Percentiles rank a stretch among this genome's conserved stretches.
Evolutionary conservation across 2,329 filamentous ascomycete species (phyloP).

Genomic region (Xylaria digitata): DNA sequence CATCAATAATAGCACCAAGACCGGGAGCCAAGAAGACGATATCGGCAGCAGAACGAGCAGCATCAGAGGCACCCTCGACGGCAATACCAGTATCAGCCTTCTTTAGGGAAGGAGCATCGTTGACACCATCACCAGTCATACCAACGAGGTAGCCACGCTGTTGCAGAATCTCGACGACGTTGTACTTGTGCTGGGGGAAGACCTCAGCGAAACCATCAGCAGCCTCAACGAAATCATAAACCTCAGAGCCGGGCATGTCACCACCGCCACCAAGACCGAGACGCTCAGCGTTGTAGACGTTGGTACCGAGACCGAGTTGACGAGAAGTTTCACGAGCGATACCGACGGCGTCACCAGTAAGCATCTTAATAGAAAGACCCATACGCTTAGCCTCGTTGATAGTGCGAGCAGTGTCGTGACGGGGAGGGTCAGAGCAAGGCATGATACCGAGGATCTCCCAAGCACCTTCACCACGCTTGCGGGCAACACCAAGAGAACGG

Average conservation of each 20-base stretch:
- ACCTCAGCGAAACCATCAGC: slow-evolving; percentile 95
- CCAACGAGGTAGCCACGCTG: slow-evolving; percentile 93
- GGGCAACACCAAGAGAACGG: slow-evolving; percentile 91
- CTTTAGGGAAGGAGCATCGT: slow-evolving; percentile 91
- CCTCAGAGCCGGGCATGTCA: slow-evolving; percentile 92
- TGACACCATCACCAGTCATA: slow-evolving; percentile 97
- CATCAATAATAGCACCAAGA: slow-evolving; percentile 91
- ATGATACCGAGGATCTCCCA: slow-evolving; percentile 97
- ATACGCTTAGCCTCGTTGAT: slow-evolving; percentile 90
- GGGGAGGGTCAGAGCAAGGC: slow-evolving; percentile 91
- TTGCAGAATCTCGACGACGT: slow-evolving; percentile 92
- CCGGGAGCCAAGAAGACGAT: slow-evolving; percentile 94
- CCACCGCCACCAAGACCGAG: slow-evolving; percentile 90
- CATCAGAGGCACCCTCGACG: slow-evolving; percentile 90
- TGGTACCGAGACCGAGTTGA: slow-evolving; percentile 90
- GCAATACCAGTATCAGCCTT: slow-evolving; percentile 97
- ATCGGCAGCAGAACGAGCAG: slow-evolving; percentile 89
- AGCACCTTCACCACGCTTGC: slow-evolving; percentile 81
- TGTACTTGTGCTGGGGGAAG: slow-evolving; percentile 95
- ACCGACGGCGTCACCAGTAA: slow-evolving; percentile 93
- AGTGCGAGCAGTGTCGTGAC: slow-evolving; percentile 89
- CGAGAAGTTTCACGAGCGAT: slow-evolving; percentile 93
- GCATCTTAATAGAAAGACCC: slow-evolving; percentile 93
- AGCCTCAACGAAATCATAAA: slow-evolving; percentile 95
- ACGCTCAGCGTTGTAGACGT: slow-evolving; percentile 93